Evolutionary conservation across 2,329 filamentous ascomycete genomes (phyloP).

Genomic region (Aspergillus texensis): DNA sequence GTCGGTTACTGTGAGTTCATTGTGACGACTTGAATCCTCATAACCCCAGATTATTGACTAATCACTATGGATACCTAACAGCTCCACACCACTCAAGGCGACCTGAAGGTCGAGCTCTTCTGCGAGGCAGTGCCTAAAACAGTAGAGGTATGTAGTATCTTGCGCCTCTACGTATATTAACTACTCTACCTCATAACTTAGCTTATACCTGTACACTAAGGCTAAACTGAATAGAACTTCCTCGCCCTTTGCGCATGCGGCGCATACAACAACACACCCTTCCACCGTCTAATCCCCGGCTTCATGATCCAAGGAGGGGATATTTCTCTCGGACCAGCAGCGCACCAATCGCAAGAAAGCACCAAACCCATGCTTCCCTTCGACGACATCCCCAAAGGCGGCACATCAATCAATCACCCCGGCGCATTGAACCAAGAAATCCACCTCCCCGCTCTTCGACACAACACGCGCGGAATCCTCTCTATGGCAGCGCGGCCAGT

Average conservation of each 20-base stretch:
- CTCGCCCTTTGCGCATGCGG: slow-evolving; percentile 65
- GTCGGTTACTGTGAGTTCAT: slow-evolving; percentile 37
- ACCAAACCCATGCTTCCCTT: slow-evolving; percentile 46
- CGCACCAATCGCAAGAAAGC: slow-evolving; percentile 41
- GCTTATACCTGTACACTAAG: not conserved
- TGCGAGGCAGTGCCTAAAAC: slow-evolving; percentile 94
- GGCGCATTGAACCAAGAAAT: slow-evolving; percentile 65
- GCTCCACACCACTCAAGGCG: slow-evolving; percentile 85
- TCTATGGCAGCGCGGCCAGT: slow-evolving; percentile 61
- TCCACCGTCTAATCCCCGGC: slow-evolving; percentile 64
- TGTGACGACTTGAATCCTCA: too few relatives aligned
- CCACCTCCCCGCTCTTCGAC: slow-evolving; percentile 56
- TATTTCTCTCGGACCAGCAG: slow-evolving; percentile 48
- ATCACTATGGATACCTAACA: slow-evolving; percentile 19
- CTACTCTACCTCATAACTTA: not conserved
- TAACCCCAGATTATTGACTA: not conserved
- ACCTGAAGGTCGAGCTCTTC: slow-evolving; percentile 94
- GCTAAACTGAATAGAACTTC: slow-evolving; percentile 55
- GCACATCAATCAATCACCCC: slow-evolving; percentile 57
- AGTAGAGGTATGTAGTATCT: slow-evolving; percentile 64
- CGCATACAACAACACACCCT: slow-evolving; percentile 63
- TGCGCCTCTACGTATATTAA: not conserved
- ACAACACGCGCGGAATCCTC: slow-evolving; percentile 60
- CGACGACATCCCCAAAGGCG: slow-evolving; percentile 56
- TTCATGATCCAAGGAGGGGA: slow-evolving; percentile 68